These are phyloP conservation scores for Alternaria conjuncta DNA, from an alignment of 2,329 filamentous ascomycete genomes.

Conservation along the genomic window DNA sequence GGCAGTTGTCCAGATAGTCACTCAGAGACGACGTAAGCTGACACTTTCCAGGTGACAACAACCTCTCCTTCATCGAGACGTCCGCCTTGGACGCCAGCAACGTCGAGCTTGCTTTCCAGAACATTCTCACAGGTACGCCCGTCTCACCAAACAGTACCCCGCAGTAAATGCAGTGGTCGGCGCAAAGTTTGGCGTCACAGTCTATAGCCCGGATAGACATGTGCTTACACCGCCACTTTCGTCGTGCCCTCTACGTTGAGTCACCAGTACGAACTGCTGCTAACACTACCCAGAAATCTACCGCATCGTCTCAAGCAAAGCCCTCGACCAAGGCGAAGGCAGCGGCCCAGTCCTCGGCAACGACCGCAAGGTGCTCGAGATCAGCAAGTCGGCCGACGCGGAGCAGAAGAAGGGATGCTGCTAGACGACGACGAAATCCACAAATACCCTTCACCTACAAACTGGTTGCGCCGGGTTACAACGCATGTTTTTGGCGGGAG, in stretches of 20 bases:
- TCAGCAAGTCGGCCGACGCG: constrained; percentile 84
- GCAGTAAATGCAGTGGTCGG: not conserved
- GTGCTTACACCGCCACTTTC: constrained; percentile 19
- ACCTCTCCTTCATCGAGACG: constrained; percentile 98
- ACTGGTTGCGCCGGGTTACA: constrained; percentile 21
- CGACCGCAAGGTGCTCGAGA: constrained; percentile 77
- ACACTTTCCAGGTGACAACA: constrained; percentile 78
- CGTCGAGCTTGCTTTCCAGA: constrained; percentile 98
- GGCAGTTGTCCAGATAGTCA: not conserved
- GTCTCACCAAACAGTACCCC: not conserved
- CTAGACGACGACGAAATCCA: constrained; percentile 54
- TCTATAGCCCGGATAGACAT: not conserved
- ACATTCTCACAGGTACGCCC: constrained; percentile 92
- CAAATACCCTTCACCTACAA: constrained; percentile 17
- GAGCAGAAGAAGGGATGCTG: constrained; percentile 83
- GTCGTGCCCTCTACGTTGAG: not conserved
- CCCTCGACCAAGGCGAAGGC: constrained; percentile 86
- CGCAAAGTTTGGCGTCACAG: not conserved
- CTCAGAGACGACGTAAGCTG: not conserved
- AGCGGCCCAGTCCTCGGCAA: constrained; percentile 77
- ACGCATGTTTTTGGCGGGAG: constrained; percentile 10
- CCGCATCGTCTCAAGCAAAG: constrained; percentile 98
- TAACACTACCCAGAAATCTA: constrained; percentile 79
- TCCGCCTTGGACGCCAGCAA: constrained; percentile 98
- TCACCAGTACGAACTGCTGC: not conserved